Conservation (phyloP, 2,329 filamentous ascomycete genomes). For the Phaeosphaeriaceae sp. region DNA sequence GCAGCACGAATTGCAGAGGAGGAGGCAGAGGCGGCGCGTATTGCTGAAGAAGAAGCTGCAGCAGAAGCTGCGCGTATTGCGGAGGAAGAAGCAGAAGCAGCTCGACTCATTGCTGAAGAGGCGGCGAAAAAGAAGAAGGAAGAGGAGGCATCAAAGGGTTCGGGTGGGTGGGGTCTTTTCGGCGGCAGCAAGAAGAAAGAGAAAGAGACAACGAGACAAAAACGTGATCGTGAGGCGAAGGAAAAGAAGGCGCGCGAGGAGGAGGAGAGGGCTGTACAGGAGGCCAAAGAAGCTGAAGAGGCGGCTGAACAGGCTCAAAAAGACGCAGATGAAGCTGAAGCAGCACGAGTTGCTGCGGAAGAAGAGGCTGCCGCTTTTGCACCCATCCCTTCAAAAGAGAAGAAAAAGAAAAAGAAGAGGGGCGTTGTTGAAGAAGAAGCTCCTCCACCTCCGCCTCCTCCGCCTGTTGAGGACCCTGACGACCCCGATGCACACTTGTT, state of each 20-base stretch:
- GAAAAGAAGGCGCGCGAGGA: slow-evolving; percentile 34
- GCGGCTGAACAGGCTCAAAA: slow-evolving; percentile 45
- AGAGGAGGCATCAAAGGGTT: slow-evolving; percentile 32
- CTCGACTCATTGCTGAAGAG: slow-evolving; percentile 23
- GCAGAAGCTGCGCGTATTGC: not conserved
- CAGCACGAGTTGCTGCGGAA: slow-evolving; percentile 45
- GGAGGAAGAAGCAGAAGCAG: slow-evolving; percentile 40
- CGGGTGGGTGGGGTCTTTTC: slow-evolving; percentile 23
- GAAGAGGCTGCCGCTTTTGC: slow-evolving; percentile 32
- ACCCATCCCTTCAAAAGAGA: slow-evolving; percentile 31
- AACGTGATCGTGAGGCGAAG: slow-evolving; percentile 33
- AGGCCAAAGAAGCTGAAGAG: slow-evolving; percentile 27
- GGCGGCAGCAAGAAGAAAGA: slow-evolving; percentile 38
- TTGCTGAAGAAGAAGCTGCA: slow-evolving; percentile 23
- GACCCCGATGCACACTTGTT: slow-evolving; percentile 43
- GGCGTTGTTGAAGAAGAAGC: slow-evolving; percentile 27
- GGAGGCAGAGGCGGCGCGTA: slow-evolving; percentile 28
- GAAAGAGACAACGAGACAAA: slow-evolving; percentile 40
- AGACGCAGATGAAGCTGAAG: slow-evolving; percentile 37
- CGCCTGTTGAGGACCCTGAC: slow-evolving; percentile 17
- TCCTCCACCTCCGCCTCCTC: slow-evolving; percentile 21
- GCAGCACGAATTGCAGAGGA: slow-evolving; percentile 22
- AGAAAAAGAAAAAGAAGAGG: slow-evolving; percentile 42
- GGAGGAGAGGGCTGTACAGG: slow-evolving; percentile 33
- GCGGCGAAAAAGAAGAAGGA: slow-evolving; percentile 11